phyloP scores from a whole-genome alignment of 2,329 filamentous ascomycete species.

The Coniochaeta sp. region DNA sequence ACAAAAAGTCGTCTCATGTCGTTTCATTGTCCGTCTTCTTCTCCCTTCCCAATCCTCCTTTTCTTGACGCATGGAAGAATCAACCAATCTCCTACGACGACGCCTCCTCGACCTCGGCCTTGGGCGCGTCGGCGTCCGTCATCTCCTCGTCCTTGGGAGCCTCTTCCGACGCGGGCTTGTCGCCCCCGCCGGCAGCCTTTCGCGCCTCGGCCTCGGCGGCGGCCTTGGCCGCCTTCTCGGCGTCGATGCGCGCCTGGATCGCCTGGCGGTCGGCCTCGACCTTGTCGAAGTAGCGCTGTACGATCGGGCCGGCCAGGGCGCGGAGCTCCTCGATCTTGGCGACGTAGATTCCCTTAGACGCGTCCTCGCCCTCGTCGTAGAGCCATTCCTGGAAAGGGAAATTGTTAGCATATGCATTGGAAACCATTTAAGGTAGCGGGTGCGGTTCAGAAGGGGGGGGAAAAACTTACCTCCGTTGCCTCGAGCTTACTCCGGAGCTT shows the following conservation, averaged over 20 bases:
- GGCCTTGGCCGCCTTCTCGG: conserved; percentile 71
- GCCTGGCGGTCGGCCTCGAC: conserved; percentile 78
- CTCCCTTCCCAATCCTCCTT: neutral
- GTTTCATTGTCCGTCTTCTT: neutral
- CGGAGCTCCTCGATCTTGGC: conserved; percentile 96
- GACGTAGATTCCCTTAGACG: conserved; percentile 87
- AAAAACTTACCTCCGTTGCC: conserved; percentile 71
- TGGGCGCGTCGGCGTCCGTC: conserved; percentile 51
- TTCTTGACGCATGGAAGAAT: neutral
- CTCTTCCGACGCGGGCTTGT: conserved; percentile 38
- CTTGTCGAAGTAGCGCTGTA: conserved; percentile 94
- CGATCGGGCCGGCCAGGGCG: conserved; percentile 80
- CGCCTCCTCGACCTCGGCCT: conserved; percentile 41
- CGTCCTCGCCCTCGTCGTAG: conserved; percentile 93
- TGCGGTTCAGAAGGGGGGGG: too few species aligned
- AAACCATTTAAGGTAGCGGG: too few species aligned
- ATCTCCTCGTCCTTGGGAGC: conserved; percentile 51
- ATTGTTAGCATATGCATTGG: conserved; percentile 14
- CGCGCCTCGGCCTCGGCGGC: conserved; percentile 47
- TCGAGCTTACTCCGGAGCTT: conserved; percentile 80
- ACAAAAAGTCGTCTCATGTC: neutral
- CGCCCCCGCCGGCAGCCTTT: conserved; percentile 38
- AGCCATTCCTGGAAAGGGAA: conserved; percentile 74
- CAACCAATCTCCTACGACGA: neutral
- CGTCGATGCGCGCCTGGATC: conserved; percentile 67